Base-by-base conservation (phyloP, 1,139 yeast genomes). In the Scheffersomyces quercinus region DNA sequence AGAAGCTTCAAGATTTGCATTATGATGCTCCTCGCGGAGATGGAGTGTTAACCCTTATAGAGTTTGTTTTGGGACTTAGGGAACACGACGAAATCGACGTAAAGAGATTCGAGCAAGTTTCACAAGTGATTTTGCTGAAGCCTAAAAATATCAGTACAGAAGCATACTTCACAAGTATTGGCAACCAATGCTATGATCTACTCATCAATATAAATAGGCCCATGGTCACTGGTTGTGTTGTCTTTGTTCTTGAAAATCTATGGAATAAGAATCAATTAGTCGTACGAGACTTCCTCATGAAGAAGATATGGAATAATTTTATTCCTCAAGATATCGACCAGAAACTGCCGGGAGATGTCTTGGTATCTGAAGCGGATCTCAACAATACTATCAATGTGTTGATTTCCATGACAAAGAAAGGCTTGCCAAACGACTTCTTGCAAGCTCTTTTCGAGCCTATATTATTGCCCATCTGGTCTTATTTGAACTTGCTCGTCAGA, bases 1-100 rank as follows among this genome's bases (percentile, higher is more conserved):
- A 56, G 0, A 65, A 70, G 41, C 63, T 91, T 4, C 79, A 85
- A 2, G 50, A 62, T 4, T 65, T 88, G 28, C 87, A 88, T 2
- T 61, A 79, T 24, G 61, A 72, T 39, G 76, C 95, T 11, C 67
- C 76, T 1, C 65, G 67, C 12, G 47, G 51, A 0, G 84, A 87
- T 56, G 97, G 97, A 0, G 77, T 91, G 1, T 65, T 78, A 30
- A 73, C 89, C 1, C 64, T 91, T 40, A 74, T 90, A 30, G 98
- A 93, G 62, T 83, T 86, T 51, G 75, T 87, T 0, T 71, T 88
- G 12, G 96, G 96, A 0, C 67, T 87, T 32, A 68, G 96, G 48
- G 95, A 88, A 36, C 75, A 76, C 44, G 95, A 85, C 42, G 83
- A 83, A 28, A 67, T 89, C 6, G 82, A 83, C 47, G 62, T 82